A percentile compares a stretch with the other conserved stretches of the same genome.
Conservation (phyloP, 441 rosid species). For the Daphne laureola region DNA sequence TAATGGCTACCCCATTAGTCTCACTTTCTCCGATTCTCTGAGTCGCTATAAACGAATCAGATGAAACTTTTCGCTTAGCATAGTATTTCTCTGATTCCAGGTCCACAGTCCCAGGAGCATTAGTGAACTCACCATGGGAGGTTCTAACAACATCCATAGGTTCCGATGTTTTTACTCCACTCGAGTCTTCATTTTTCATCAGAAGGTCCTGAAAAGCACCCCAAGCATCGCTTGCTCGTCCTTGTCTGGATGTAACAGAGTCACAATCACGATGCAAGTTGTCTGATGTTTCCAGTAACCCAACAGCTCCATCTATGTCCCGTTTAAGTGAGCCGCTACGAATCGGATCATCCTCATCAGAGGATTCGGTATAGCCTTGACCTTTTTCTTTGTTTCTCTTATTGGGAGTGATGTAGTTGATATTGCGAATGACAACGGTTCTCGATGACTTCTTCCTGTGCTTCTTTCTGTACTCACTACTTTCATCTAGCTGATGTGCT, state of each 20-base stretch:
- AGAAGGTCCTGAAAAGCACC: conserved; percentile 63
- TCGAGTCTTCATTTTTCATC: conserved; percentile 33
- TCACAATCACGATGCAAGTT: conserved; percentile 24
- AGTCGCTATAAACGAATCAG: conserved; percentile 38
- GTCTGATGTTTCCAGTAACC: conserved; percentile 30
- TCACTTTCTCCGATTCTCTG: conserved; percentile 26
- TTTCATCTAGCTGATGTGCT: conserved; percentile 32
- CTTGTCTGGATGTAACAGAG: conserved; percentile 19
- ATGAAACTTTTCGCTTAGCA: conserved; percentile 16
- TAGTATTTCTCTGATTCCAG: conserved; percentile 28
- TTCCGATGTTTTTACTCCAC: conserved; percentile 17
- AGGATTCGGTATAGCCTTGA: conserved; percentile 27
- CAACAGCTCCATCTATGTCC: conserved; percentile 51
- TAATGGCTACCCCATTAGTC: conserved; percentile 26
- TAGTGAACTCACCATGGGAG: conserved; percentile 19
- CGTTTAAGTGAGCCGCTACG: conserved; percentile 45
- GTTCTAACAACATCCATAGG: conserved; percentile 27
- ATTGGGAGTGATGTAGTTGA: conserved; percentile 74
- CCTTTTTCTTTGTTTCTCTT: conserved; percentile 44
- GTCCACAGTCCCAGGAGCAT: conserved; percentile 15
- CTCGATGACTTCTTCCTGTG: conserved; percentile 51
- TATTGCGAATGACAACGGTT: conserved; percentile 75
- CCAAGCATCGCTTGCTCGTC: conserved; percentile 49
- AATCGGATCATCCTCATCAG: conserved; percentile 40
- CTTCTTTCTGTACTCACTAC: conserved; percentile 32